Evolutionary conservation across 2,329 filamentous ascomycete genomes (phyloP).

Genomic region (Pyricularia grisea): DNA sequence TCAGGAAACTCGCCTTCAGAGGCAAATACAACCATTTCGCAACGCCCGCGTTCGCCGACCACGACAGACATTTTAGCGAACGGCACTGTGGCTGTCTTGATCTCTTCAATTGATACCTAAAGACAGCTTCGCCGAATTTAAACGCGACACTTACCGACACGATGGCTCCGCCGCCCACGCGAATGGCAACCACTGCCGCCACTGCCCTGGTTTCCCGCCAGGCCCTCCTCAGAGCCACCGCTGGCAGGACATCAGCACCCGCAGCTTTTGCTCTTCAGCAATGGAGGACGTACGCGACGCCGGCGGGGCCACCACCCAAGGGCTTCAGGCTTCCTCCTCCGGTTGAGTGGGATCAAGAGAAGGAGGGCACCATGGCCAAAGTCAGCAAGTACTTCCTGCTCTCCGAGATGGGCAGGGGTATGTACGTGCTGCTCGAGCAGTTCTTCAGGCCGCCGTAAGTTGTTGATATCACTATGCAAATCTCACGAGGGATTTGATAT

Average conservation of each 20-base stretch:
- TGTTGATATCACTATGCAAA: background rate
- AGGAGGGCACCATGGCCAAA: slow-evolving; percentile 70
- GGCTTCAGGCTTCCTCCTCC: slow-evolving; percentile 70
- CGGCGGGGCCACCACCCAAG: slow-evolving; percentile 67
- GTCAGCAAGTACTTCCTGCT: slow-evolving; percentile 91
- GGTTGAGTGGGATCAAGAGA: slow-evolving; percentile 70
- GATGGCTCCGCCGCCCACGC: slow-evolving; percentile 5
- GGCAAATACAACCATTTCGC: background rate
- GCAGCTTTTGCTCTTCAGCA: background rate
- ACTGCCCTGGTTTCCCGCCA: slow-evolving; percentile 5
- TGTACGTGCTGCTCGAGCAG: slow-evolving; percentile 97
- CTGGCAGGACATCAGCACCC: slow-evolving; percentile 2
- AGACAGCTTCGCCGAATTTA: background rate
- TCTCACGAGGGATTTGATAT: slow-evolving; percentile 3
- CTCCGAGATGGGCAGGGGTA: slow-evolving; percentile 91
- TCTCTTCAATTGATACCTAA: background rate
- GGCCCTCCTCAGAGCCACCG: slow-evolving; percentile 2
- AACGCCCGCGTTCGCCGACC: background rate
- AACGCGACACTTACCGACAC: background rate
- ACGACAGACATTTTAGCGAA: background rate
- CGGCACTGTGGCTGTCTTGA: background rate
- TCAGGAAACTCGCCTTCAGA: background rate
- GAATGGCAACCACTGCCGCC: slow-evolving; percentile 3
- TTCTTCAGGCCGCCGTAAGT: slow-evolving; percentile 97
- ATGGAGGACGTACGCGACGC: slow-evolving; percentile 47